phyloP scores from a whole-genome alignment of 352 stramenopile genomes.

The Salisapilia sapeloensis region DNA sequence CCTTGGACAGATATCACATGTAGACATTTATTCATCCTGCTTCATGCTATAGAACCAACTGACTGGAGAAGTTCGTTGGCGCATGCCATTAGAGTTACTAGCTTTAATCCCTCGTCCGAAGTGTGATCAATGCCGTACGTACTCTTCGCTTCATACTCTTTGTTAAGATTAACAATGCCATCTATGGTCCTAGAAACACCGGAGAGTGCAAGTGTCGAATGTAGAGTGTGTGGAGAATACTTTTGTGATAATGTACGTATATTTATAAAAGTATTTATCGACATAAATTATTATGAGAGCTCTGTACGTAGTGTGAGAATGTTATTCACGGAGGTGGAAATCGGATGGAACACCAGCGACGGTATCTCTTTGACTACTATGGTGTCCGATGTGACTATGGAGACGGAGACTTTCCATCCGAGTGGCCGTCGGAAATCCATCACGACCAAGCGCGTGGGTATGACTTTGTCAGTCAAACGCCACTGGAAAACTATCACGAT shows the following conservation, averaged over 20 bases:
- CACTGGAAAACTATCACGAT: slow-evolving; percentile 39
- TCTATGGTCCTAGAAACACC: slow-evolving; percentile 12
- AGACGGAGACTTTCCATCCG: slow-evolving; percentile 79
- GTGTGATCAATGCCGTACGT: slow-evolving; percentile 81
- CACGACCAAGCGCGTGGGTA: slow-evolving; percentile 57
- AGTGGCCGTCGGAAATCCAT: slow-evolving; percentile 77
- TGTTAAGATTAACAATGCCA: neutral
- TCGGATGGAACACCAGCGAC: slow-evolving; percentile 46
- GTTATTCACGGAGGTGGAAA: slow-evolving; percentile 78
- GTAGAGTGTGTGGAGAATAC: slow-evolving; percentile 78
- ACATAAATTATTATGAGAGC: too few relatives aligned
- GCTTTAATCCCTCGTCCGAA: slow-evolving; percentile 41
- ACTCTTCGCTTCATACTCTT: slow-evolving; percentile 1
- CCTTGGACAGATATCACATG: neutral
- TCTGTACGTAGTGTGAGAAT: slow-evolving; percentile 31
- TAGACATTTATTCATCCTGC: neutral
- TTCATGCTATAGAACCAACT: slow-evolving; percentile 64
- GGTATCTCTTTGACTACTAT: slow-evolving; percentile 86
- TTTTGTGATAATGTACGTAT: slow-evolving; percentile 60
- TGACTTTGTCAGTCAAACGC: slow-evolving; percentile 35
- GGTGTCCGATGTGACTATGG: slow-evolving; percentile 82
- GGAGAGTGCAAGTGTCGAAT: slow-evolving; percentile 60
- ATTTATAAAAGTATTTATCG: neutral
- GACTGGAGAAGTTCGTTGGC: slow-evolving; percentile 81
- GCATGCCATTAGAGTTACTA: slow-evolving; percentile 81